phyloP scores from a whole-genome alignment of 73 alveolate genomes.

The Paramecium sexaurelia region DNA sequence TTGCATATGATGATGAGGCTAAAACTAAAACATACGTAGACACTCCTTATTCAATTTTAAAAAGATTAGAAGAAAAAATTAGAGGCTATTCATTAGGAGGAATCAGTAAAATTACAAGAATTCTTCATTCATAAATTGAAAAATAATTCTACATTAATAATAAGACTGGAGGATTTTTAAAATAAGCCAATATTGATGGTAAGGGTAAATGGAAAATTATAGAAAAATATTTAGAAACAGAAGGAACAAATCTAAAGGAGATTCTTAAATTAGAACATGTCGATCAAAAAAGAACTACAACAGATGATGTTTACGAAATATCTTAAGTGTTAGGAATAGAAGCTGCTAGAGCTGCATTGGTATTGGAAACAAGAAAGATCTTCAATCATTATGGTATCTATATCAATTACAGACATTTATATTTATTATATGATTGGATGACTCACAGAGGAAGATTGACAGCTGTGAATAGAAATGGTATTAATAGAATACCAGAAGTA shows the following conservation, averaged over 20 bases:
- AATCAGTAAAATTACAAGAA: constrained; percentile 5
- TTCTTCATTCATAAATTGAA: constrained; percentile 34
- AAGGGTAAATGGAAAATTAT: constrained; percentile 46
- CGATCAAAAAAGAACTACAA: constrained; percentile 1
- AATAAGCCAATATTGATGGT: constrained; percentile 44
- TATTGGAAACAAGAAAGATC: constrained; percentile 55
- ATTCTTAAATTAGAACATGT: constrained; percentile 27
- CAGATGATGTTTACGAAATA: constrained; percentile 62
- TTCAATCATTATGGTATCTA: constrained; percentile 69
- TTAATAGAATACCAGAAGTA: constrained; percentile 64
- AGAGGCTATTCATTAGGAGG: constrained; percentile 40
- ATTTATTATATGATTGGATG: constrained; percentile 68
- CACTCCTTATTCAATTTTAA: constrained; percentile 19
- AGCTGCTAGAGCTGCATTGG: constrained; percentile 66
- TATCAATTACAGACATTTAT: constrained; percentile 63
- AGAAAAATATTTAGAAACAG: constrained; percentile 38
- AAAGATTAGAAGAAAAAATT: constrained; percentile 37
- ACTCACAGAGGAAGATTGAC: constrained; percentile 68
- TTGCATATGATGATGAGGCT: not conserved
- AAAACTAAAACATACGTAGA: not conserved
- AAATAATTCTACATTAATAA: constrained; percentile 11
- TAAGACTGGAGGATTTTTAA: constrained; percentile 45
- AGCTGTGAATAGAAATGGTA: constrained; percentile 69
- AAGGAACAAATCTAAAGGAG: constrained; percentile 49
- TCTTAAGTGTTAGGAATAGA: constrained; percentile 62